Conservation (phyloP, 31 red algal genomes). For the Odonthalia washingtoniensis region DNA sequence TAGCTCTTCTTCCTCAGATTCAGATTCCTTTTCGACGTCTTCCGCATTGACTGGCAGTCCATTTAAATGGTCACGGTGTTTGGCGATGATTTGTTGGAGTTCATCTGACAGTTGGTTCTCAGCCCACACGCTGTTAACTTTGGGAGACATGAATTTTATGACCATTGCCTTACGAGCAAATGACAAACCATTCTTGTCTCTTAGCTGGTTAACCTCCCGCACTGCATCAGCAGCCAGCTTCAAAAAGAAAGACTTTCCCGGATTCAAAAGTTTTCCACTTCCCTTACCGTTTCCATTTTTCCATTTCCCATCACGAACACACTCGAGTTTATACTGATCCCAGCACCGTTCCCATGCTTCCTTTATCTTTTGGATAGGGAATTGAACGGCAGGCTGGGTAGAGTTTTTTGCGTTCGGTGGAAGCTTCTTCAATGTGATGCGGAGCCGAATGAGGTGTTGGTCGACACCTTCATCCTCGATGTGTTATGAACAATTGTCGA, state of each 20-base stretch:
- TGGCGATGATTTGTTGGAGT: slow-evolving; percentile 22
- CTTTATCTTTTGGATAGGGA: slow-evolving; percentile 41
- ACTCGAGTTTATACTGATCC: slow-evolving; percentile 19
- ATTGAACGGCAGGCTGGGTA: slow-evolving; percentile 7
- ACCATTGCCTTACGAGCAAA: slow-evolving; percentile 25
- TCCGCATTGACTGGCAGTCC: neutral
- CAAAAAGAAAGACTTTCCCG: no score
- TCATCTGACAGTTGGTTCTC: no score
- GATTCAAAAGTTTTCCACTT: no score
- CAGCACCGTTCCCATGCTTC: neutral
- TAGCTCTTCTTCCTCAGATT: no score
- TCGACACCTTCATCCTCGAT: neutral
- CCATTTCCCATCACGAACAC: neutral
- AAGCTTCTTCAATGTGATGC: neutral
- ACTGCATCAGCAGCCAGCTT: no score
- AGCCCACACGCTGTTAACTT: slow-evolving; percentile 9
- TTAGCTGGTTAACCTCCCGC: neutral
- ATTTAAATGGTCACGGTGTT: neutral
- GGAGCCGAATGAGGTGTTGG: neutral
- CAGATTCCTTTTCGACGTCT: no score
- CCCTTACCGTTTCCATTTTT: neutral
- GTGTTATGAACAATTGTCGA: slow-evolving; percentile 4
- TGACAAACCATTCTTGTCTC: neutral
- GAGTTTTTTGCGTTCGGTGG: slow-evolving; percentile 36
- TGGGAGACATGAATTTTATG: neutral